Conservation (phyloP, 2,329 filamentous ascomycete species). For the Xylariaceae sp. region DNA sequence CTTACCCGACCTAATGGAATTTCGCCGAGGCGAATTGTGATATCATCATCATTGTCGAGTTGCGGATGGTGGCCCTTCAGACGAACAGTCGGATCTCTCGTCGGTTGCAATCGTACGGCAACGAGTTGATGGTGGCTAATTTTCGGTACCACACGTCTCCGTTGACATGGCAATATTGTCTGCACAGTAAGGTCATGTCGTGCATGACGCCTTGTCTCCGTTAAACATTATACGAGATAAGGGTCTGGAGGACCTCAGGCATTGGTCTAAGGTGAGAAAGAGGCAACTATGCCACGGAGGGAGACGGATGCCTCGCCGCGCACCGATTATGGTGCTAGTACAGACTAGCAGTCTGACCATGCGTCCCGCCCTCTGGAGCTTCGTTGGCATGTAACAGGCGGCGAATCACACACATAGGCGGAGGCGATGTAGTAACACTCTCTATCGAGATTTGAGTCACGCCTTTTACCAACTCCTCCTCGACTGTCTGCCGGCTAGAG, state of each 20-base stretch:
- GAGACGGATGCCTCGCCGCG: neutral
- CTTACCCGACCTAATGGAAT: slow-evolving; percentile 23
- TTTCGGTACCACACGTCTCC: slow-evolving; percentile 13
- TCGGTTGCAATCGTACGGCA: slow-evolving; percentile 16
- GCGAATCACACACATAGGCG: slow-evolving; percentile 10
- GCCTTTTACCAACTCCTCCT: slow-evolving; percentile 7
- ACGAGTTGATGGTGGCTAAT: slow-evolving; percentile 11
- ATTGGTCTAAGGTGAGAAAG: slow-evolving; percentile 4
- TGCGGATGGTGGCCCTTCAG: slow-evolving; percentile 13
- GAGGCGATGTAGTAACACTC: slow-evolving; percentile 10
- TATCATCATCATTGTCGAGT: slow-evolving; percentile 23
- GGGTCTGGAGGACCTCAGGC: neutral
- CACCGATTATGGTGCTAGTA: slow-evolving; percentile 1
- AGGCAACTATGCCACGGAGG: slow-evolving; percentile 2
- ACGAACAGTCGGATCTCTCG: slow-evolving; percentile 12
- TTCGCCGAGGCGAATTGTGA: slow-evolving; percentile 21
- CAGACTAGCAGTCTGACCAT: slow-evolving; percentile 14
- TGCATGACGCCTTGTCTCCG: slow-evolving; percentile 25
- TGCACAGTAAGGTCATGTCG: slow-evolving; percentile 25
- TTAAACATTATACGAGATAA: slow-evolving; percentile 7
- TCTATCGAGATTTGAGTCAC: slow-evolving; percentile 17
- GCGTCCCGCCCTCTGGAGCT: slow-evolving; percentile 12
- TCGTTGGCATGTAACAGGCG: slow-evolving; percentile 16
- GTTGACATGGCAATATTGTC: slow-evolving; percentile 6
- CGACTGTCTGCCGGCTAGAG: slow-evolving; percentile 2